Percentiles rank a stretch among this genome's conserved stretches.
Conservation (phyloP, 768 basidiomycete species). For the Suillus decipiens region DNA sequence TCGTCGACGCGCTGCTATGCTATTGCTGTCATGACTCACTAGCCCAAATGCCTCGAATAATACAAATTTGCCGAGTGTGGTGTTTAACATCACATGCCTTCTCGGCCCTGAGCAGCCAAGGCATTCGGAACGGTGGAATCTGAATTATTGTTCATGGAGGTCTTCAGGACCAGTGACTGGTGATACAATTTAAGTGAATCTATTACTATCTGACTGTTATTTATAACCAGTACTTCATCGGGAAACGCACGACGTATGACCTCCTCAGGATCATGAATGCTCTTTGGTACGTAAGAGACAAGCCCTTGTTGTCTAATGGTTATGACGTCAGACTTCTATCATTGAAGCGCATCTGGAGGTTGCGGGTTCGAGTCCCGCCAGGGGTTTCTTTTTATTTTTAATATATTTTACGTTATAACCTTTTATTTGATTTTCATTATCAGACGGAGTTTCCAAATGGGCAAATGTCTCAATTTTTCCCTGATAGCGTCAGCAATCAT, state of each 20-base stretch:
- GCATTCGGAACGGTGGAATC: too few relatives aligned
- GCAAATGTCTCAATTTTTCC: background rate
- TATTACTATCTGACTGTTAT: background rate
- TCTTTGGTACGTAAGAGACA: background rate
- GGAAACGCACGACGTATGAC: too few relatives aligned
- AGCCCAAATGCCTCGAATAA: background rate
- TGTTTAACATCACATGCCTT: background rate
- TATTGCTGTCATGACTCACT: background rate
- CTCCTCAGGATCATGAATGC: background rate
- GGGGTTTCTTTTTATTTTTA: constrained; percentile 47
- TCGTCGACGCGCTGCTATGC: background rate
- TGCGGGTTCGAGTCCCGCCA: constrained; percentile 87
- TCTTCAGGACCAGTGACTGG: background rate
- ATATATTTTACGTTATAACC: background rate
- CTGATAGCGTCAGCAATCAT: too few relatives aligned
- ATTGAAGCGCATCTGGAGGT: constrained; percentile 62
- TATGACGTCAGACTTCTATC: constrained; percentile 90
- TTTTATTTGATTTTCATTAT: background rate
- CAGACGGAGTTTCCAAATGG: background rate
- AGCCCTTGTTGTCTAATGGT: constrained; percentile 87
- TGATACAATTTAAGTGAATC: background rate
- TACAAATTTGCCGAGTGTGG: background rate
- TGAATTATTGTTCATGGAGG: background rate
- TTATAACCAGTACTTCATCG: background rate
- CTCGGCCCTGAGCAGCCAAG: background rate